Evolutionary conservation across 2,329 filamentous ascomycete species (phyloP).

Genomic region (Pseudocercospora crystallina): DNA sequence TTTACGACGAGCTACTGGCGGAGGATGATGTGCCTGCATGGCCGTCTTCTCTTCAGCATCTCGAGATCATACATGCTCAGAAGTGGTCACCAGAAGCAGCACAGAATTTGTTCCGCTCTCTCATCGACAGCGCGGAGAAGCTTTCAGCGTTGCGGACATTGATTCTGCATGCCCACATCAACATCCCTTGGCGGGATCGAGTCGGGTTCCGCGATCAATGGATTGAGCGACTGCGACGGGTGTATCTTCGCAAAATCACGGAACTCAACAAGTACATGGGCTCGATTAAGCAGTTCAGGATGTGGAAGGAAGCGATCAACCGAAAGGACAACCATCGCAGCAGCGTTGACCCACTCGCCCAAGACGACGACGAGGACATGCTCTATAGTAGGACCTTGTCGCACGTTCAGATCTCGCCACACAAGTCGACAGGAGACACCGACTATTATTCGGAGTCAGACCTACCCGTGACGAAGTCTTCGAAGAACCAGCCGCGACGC

Average conservation of each 20-base stretch:
- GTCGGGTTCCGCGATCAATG: constrained; percentile 77
- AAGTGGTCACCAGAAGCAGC: constrained; percentile 70
- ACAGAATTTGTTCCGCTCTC: constrained; percentile 73
- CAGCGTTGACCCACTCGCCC: constrained; percentile 14
- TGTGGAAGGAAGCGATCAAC: constrained; percentile 38
- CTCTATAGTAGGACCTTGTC: constrained; percentile 21
- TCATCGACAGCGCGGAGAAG: constrained; percentile 68
- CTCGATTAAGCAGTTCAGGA: constrained; percentile 43
- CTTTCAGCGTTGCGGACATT: constrained; percentile 69
- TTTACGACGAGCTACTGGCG: constrained; percentile 67
- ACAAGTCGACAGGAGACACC: constrained; percentile 25
- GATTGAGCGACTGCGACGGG: constrained; percentile 66
- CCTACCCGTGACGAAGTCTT: constrained; percentile 9
- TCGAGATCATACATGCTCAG: constrained; percentile 76
- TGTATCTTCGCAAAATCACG: constrained; percentile 59
- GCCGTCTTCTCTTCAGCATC: constrained; percentile 68
- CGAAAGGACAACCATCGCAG: not conserved
- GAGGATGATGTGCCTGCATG: constrained; percentile 70
- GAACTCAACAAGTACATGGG: constrained; percentile 46
- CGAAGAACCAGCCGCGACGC: constrained; percentile 26
- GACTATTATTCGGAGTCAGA: constrained; percentile 27
- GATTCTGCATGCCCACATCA: constrained; percentile 73
- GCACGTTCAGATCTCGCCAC: constrained; percentile 29
- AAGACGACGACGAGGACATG: constrained; percentile 14
- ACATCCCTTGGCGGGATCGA: constrained; percentile 76